Conservation (phyloP, 768 basidiomycete species). For the Infundibulicybe gibba region DNA sequence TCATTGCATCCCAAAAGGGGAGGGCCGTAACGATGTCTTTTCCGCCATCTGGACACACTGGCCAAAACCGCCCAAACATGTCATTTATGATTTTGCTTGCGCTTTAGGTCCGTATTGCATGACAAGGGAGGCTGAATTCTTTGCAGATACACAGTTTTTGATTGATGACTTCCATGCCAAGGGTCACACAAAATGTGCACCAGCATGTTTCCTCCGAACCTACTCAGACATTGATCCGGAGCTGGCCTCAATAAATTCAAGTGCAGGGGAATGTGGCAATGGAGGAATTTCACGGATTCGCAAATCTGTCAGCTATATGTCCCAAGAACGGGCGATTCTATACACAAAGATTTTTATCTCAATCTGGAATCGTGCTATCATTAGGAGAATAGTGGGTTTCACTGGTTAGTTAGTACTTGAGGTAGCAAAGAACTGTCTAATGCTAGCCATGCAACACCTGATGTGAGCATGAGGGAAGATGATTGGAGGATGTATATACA, state of each 20-base stretch:
- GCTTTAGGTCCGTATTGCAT: slow-evolving; percentile 15
- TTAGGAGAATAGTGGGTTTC: no score
- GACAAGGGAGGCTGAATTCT: slow-evolving; percentile 10
- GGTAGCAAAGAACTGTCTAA: no score
- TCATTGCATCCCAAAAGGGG: slow-evolving; percentile 28
- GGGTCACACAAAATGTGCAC: slow-evolving; percentile 9
- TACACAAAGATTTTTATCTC: no score
- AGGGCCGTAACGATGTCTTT: slow-evolving; percentile 36
- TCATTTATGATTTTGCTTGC: slow-evolving; percentile 16
- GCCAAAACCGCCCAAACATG: slow-evolving; percentile 11
- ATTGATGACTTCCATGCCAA: slow-evolving; percentile 12
- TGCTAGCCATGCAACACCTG: no score
- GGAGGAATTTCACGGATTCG: slow-evolving; percentile 7
- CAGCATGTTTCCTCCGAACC: slow-evolving; percentile 2
- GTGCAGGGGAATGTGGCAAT: slow-evolving; percentile 17
- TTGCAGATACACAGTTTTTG: slow-evolving; percentile 9
- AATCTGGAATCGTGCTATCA: no score
- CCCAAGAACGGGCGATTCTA: no score
- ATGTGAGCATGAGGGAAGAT: no score
- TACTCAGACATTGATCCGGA: slow-evolving; percentile 6
- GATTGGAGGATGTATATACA: no score
- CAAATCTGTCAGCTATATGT: no score
- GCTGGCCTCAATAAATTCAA: slow-evolving; percentile 10
- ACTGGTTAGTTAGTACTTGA: no score
- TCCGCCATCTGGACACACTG: slow-evolving; percentile 31